Base-by-base conservation (phyloP, 805 yeast species). In the Nakazawaea ambrosiae region DNA sequence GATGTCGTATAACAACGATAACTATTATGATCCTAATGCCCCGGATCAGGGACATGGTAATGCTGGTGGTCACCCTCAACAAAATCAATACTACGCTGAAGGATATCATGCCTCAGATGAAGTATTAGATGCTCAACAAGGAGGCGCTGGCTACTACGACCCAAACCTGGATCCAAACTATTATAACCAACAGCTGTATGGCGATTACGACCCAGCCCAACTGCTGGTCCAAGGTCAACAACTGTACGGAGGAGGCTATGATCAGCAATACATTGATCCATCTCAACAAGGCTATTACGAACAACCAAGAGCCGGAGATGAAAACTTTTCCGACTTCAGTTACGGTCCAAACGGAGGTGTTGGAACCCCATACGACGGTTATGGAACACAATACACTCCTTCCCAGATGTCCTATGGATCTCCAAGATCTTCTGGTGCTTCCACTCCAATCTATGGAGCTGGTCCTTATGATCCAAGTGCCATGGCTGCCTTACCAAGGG, bases 331-430 rank as follows among this genome's bases (percentile, higher is more conserved):
- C 20, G 81, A 75, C 52, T 75, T 75, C 49, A 68, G 75, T 48
- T 74, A 74, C 51, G 79, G 79, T 34, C 68, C 66, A 26, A 43
- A 43, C 25, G 68, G 66, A 40, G 64, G 53, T 18, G 72, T 70
- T 39, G 87, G 85, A 35, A 74, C 81, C 39, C 78, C 84, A 7
- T 79, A 78, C 52, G 84, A 78, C 54, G 66, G 63, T 39, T 75
- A 75, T 27, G 63, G 67, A 24, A 74, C 82, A 26, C 85, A 78
- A 49, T 79, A 80, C 56, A 81, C 92, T 32, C 89, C 94, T 19
- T 85, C 95, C 4, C 92, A 84, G 59, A 77, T 82, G 80, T 77
- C 86, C 53, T 88, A 81, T 54, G 92, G 84, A 46, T 89, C 81
- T 29, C 82, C 82, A 54, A 75, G 92, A 54, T 82, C 92, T 1